Conservation (phyloP, 2,329 filamentous ascomycete genomes). For the Thelonectria discophora region DNA sequence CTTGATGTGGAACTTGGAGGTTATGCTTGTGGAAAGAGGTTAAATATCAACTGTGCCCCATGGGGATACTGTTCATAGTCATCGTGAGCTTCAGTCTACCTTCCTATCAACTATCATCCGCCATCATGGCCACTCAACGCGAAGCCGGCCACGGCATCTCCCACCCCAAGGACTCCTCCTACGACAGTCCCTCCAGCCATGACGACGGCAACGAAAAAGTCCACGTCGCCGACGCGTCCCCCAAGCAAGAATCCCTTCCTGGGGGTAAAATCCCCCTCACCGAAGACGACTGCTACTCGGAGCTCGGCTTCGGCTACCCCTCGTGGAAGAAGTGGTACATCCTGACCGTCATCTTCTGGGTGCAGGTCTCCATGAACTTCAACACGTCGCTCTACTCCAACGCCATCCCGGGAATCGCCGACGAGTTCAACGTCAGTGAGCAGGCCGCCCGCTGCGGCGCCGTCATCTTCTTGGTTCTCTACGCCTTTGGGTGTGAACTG, state of each 20-base stretch:
- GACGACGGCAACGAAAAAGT: conserved; percentile 25
- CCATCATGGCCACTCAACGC: conserved; percentile 46
- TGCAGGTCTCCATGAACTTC: conserved; percentile 82
- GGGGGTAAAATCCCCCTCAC: conserved; percentile 57
- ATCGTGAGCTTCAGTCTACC: not conserved
- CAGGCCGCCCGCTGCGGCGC: conserved; percentile 78
- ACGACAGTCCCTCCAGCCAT: conserved; percentile 23
- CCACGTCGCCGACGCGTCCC: conserved; percentile 47
- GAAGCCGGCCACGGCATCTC: conserved; percentile 48
- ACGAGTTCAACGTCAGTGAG: conserved; percentile 72
- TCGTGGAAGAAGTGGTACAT: conserved; percentile 76
- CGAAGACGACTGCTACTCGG: conserved; percentile 69
- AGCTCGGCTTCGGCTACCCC: conserved; percentile 71
- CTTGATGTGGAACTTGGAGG: not conserved
- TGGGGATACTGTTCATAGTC: conserved; percentile 7
- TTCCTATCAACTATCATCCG: not conserved
- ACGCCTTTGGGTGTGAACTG: conserved; percentile 86
- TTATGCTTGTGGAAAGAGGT: not conserved
- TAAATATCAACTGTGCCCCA: conserved; percentile 26
- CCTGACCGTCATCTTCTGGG: conserved; percentile 75
- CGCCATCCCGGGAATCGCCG: conserved; percentile 69
- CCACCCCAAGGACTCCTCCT: conserved; percentile 48
- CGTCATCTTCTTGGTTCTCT: conserved; percentile 80
- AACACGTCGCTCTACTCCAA: conserved; percentile 80
- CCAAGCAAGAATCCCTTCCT: conserved; percentile 47